Evolutionary conservation across 2,329 filamentous ascomycete species (phyloP), one percentile per base, ranked within the genome.

Genomic region (Tetracladium maxilliforme): DNA sequence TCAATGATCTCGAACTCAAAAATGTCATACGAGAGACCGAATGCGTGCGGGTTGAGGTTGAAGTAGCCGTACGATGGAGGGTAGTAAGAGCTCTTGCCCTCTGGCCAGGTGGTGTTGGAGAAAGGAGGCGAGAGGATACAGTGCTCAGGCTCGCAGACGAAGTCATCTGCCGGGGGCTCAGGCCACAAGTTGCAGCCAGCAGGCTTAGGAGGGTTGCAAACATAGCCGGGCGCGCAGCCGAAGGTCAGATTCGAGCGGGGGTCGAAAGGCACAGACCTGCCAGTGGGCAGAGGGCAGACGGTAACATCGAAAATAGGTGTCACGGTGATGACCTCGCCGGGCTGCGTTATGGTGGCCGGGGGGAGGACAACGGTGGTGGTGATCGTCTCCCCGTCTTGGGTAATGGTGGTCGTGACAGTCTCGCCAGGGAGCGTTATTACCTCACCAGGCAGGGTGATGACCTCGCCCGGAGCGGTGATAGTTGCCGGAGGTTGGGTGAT

Each of bases 21-120:
- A 11, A 79, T 70, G 21, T 62, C 63, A 30, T 67, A 73, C 24
- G 56, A 63, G 10, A 80, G 50, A 5, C 72, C 73, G 30, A 80
- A 81, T 0, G 56, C 56, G 2, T 53, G 43, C 0, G 75, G 68
- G 28, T 71, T 54, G n/a, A 80, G 55, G 30, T 78, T 62, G 48
- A 71, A 80, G 41, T 77, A 79, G 4, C 61, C 66, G 0, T 54
- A 41, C 1, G 52, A 55, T 2, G 61, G 54, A 3, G 61, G 61
- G 33, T 61, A 72, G 38, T 64, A 70, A 10, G 47, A 33, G 0
- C 61, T 67, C 21, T 51, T 29, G 28, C 57, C 54, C 2, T 43
- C 35, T 0, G 44, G 36, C 67, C 65, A 72, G 4, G 21, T 22
- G 5, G 43, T 34, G 19, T 33, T 29, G 1, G 32, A 40, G 21